Conservation (phyloP, 352 stramenopile species). For the Phytophthora melonis region DNA sequence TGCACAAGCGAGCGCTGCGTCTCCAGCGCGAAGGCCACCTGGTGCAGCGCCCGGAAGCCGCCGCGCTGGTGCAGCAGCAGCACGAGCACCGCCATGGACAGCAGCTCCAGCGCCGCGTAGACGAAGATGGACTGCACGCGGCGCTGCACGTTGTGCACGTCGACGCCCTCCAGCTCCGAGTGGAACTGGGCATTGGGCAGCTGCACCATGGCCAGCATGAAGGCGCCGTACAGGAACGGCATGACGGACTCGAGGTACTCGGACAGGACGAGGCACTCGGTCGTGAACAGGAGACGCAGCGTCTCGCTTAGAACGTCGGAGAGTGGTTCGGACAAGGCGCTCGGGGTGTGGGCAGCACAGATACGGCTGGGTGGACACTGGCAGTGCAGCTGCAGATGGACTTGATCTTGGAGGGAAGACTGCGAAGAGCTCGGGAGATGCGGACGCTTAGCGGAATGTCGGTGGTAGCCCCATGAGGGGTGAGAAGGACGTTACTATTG, state of each 20-base stretch:
- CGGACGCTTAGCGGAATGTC: no score
- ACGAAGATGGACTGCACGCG: conserved; percentile 19
- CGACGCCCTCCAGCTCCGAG: conserved; percentile 12
- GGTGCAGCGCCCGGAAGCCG: conserved; percentile 14
- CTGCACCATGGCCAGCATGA: conserved; percentile 20
- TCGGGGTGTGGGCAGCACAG: no score
- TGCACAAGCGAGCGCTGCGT: conserved; percentile 26
- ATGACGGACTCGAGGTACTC: conserved; percentile 52
- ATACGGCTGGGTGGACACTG: neutral
- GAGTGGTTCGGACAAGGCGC: neutral
- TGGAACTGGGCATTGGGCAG: conserved; percentile 29
- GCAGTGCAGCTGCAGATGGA: neutral
- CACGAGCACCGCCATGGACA: conserved; percentile 24
- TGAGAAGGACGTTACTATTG: neutral
- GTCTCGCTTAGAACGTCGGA: conserved; percentile 7
- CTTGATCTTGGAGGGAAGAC: neutral
- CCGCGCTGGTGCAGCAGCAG: conserved; percentile 6
- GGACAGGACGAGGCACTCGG: conserved; percentile 41
- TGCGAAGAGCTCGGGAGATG: neutral
- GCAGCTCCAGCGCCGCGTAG: conserved; percentile 31
- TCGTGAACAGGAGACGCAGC: conserved; percentile 33
- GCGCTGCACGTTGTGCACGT: neutral
- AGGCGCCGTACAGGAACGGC: conserved; percentile 36
- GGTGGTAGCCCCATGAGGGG: neutral
- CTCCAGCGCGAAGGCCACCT: conserved; percentile 38